Percentiles rank a stretch among this genome's conserved stretches.
Evolutionary conservation across 1,139 yeast species (phyloP).

Genomic region (Yamadazyma songkhlaensis): DNA sequence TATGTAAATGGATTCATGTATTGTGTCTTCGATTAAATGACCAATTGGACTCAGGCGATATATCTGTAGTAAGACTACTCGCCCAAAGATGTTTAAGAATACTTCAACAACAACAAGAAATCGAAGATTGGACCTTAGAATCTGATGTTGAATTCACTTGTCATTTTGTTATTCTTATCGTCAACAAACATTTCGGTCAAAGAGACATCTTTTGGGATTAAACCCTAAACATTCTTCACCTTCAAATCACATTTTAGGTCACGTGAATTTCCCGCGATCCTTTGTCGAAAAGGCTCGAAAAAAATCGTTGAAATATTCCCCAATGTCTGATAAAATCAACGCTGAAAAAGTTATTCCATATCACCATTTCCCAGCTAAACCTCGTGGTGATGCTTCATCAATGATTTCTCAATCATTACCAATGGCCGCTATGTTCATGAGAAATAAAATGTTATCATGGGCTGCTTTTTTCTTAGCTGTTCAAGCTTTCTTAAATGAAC

Average conservation of each 20-base stretch:
- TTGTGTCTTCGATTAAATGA: conserved; percentile 34
- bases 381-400: conserved; percentile 43
- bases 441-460: conserved; percentile 57
- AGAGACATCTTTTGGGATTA: conserved; percentile 22
- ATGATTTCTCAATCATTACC: conserved; percentile 60
- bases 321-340: conserved; percentile 25
- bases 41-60: conserved; percentile 31
- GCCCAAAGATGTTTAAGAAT: conserved; percentile 39
- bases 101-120: conserved; percentile 11
- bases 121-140: conserved; percentile 1
- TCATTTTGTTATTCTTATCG: conserved; percentile 31
- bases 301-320: conserved; percentile 1
- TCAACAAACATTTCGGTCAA: conserved; percentile 37
- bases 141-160: conserved; percentile 22
- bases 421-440: conserved; percentile 64
- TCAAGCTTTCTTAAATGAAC: conserved; percentile 50
- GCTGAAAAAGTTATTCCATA: conserved; percentile 43
- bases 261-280: not conserved
- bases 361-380: conserved; percentile 48
- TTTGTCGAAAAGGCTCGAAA: not conserved
- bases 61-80: conserved; percentile 34
- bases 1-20: conserved; percentile 39
- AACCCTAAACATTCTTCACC: too few relatives aligned
- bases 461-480: conserved; percentile 50
- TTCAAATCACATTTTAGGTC: not conserved